These are phyloP conservation scores for Cadophora sp. DNA, from an alignment of 2,329 filamentous ascomycete genomes.

Conservation along the genomic window DNA sequence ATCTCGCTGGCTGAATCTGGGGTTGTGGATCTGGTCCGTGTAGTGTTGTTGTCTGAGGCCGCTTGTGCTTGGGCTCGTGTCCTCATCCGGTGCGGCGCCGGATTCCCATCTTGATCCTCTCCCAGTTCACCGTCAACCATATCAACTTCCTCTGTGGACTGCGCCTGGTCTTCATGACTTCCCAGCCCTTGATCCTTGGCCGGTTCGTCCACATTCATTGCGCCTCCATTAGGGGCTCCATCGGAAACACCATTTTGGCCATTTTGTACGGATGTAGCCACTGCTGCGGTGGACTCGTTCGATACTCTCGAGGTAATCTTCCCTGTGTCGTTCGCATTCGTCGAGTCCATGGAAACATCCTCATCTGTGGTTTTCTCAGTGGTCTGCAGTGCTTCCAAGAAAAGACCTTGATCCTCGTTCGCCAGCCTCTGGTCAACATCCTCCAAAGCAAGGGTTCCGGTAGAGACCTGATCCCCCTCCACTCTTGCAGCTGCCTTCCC, in stretches of 20 bases:
- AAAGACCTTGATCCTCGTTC: conserved; percentile 25
- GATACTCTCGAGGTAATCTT: neutral
- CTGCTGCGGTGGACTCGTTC: neutral
- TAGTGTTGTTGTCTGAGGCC: conserved; percentile 46
- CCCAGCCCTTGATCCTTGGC: neutral
- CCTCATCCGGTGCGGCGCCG: conserved; percentile 59
- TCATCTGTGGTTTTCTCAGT: conserved; percentile 10
- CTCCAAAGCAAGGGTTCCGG: conserved; percentile 38
- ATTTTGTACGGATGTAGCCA: neutral
- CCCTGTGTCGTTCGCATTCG: neutral
- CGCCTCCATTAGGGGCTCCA: neutral
- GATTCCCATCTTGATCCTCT: conserved; percentile 51
- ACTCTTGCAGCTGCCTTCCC: conserved; percentile 36
- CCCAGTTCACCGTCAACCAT: conserved; percentile 29
- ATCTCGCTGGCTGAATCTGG: conserved; percentile 56
- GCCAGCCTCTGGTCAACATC: conserved; percentile 30
- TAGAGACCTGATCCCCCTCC: conserved; percentile 40
- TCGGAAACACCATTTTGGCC: neutral
- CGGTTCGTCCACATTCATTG: conserved; percentile 14
- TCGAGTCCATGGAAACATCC: neutral
- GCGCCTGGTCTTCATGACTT: neutral
- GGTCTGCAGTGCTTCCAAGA: neutral
- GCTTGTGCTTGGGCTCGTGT: conserved; percentile 59
- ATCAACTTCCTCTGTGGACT: conserved; percentile 23
- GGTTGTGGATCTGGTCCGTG: conserved; percentile 45